These are phyloP conservation scores for Gymnopus androsaceus DNA, from an alignment of 1,284 basidiomycete genomes.

Conservation along the genomic window DNA sequence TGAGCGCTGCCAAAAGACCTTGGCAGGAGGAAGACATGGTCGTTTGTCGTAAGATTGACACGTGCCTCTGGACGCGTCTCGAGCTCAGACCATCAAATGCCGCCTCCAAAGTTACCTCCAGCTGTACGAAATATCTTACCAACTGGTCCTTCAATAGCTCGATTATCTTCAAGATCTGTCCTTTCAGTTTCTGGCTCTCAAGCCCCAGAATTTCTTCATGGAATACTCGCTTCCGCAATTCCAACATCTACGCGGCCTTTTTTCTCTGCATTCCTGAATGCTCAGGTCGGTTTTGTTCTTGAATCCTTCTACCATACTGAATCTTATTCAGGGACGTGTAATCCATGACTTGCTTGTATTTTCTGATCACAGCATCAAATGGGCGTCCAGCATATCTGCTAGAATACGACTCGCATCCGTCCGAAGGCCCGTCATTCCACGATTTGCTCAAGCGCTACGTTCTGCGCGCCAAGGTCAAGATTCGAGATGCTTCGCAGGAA, in stretches of 20 bases:
- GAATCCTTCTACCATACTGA: constrained; percentile 3
- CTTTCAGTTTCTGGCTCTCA: constrained; percentile 83
- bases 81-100: constrained; percentile 21
- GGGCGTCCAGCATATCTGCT: constrained; percentile 64
- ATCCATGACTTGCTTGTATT: constrained; percentile 89
- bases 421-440: constrained; percentile 61
- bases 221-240: constrained; percentile 72
- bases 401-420: constrained; percentile 69
- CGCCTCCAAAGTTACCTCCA: constrained; percentile 31
- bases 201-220: constrained; percentile 86
- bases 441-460: constrained; percentile 82
- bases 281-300: constrained; percentile 60
- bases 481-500: constrained; percentile 74
- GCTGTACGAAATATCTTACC: constrained; percentile 47
- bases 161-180: constrained; percentile 63
- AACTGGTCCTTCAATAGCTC: constrained; percentile 60
- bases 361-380: constrained; percentile 49
- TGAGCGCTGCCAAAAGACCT: constrained; percentile 71
- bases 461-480: constrained; percentile 86
- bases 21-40: constrained; percentile 80
- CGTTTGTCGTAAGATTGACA: neutral
- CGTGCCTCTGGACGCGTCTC: neutral
- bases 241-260: constrained; percentile 54
- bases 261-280: constrained; percentile 85
- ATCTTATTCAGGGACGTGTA: constrained; percentile 73